Evolutionary conservation across 2,329 filamentous ascomycete genomes (phyloP), one percentile per base, ranked within the genome.

Genomic region (Sarocladiaceae sp.): DNA sequence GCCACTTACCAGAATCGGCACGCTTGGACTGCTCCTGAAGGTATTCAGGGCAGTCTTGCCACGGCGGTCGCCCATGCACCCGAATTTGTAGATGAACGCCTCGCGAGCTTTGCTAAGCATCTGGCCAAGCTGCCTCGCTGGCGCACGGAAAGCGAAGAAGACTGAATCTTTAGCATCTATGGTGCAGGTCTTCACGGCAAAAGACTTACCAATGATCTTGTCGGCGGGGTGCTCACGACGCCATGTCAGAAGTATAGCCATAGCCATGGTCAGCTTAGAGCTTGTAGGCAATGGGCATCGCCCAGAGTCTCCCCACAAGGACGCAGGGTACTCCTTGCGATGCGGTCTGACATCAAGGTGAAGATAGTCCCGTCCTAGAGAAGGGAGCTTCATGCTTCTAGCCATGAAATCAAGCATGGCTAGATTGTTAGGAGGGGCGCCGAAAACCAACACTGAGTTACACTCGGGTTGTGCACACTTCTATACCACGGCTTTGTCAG

Each of bases 31-130:
- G 41, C 0, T 51, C n/a, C 0, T 50, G 12, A 44, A 69, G 69
- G 0, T 13, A 44, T 0, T 48, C 12, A 67, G 19, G 0, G 57
- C 57, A 0, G 39, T 37, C 0, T 24, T 1, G 18, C 56, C 63
- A 7, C 53, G 45, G 0, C 9, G 12, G 0, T 20, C 0, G 0
- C 27, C 43, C 26, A 63, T 52, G 3, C 49, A 48, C 0, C 66
- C 60, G 7, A 56, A 59, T 16, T 60, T 64, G 39, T 70, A 72
- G 0, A 70, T 34, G 12, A 70, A 72, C 0, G 44, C 3, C 1
- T 67, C 57, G 0, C 48, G 48, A 9, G 61, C 50, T 0, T 48
- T 47, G 2, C 58, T 41, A 0, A 72, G 51, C 43, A 69, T 58
- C 0, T 58, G 53, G 0, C 68, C 69, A 0, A 70, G 19, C 2